Evolutionary conservation across 2,329 filamentous ascomycete genomes (phyloP).

Genomic region (Apiospora hydei): DNA sequence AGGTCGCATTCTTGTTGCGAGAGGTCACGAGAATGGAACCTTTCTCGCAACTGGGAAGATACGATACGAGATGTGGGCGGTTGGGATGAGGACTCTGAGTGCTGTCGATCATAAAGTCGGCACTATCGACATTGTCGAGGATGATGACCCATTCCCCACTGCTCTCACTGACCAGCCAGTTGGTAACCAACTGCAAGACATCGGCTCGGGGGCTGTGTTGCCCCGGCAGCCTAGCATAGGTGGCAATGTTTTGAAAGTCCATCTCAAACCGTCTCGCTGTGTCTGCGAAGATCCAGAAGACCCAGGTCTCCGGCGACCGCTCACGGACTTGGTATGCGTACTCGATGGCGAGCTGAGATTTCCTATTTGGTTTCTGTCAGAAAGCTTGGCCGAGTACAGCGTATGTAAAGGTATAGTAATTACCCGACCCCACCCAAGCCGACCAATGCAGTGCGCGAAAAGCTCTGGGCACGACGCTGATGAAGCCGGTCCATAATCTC

Average conservation of each 20-base stretch:
- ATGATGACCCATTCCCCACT: conserved; percentile 45
- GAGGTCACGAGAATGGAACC: conserved; percentile 43
- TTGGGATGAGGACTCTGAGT: no score
- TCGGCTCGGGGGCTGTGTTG: conserved; percentile 36
- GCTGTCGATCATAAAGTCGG: conserved; percentile 35
- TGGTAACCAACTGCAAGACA: conserved; percentile 35
- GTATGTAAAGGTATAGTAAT: no score
- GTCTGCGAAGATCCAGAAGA: conserved; percentile 46
- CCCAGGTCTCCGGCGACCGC: conserved; percentile 30
- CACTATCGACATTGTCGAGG: conserved; percentile 47
- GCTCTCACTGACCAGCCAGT: conserved; percentile 42
- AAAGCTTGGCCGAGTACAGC: no score
- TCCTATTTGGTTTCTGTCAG: neutral
- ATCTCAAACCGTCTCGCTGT: conserved; percentile 41
- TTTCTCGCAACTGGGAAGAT: conserved; percentile 39
- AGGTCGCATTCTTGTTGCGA: conserved; percentile 23
- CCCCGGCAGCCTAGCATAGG: conserved; percentile 36
- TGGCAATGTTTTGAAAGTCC: conserved; percentile 42
- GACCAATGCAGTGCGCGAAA: conserved; percentile 21
- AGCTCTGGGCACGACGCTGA: neutral
- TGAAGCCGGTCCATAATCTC: neutral
- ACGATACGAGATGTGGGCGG: conserved; percentile 31
- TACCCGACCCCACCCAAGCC: conserved; percentile 20
- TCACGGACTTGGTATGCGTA: conserved; percentile 31
- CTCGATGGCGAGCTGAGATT: conserved; percentile 29